Evolutionary conservation across 306 rosid genomes (phyloP), one percentile per base, ranked within the genome.

Genomic region (Casuarina cunninghamiana): DNA sequence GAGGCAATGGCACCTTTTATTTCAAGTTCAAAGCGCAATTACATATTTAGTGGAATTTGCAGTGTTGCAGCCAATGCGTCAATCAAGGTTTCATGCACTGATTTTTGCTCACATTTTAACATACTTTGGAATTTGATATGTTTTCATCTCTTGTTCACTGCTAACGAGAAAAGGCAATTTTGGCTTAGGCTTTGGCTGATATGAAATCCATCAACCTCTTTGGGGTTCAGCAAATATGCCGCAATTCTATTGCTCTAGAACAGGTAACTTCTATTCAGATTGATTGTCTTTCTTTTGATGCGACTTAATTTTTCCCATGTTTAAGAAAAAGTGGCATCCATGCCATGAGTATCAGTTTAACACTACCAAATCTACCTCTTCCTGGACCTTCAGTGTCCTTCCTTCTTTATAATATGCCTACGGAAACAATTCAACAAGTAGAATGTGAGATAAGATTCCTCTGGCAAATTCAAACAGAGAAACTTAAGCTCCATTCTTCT

Each of bases 151-250:
- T 62, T 70, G 49, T 75, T 77, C 78, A 74, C 77, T 82, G 51
- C 82, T 86, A 60, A 87, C 65, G 77, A 43, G 67, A 73, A 73
- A 77, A 55, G 79, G 79, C 38, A 39, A 51, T 68, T 16, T 81
- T 77, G 78, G 71, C 48, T 80, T 81, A 96, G 99, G 98, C 97
- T 71, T 86, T 96, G 85, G 94, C 90, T 68, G 98, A 87, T 86
- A 93, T 96, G 89, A 91, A 91, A 77, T 79, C 91, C 48, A 88
- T 96, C 81, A 96, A 93, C 84, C 98, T 96, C 81, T 96, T 96
- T 85, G 99, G 99, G 71, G 99, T 96, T 85, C 99, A 96, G 86
- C 99, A 96, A 87, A 90, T 96, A 84, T 93, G 98, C 77, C 94
- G 99, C 76, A 91, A 96, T 84, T 80, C 99, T 69, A 96, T 96